Conservation (phyloP, 257 asterid genomes). For the Ophiorrhiza pumila region DNA sequence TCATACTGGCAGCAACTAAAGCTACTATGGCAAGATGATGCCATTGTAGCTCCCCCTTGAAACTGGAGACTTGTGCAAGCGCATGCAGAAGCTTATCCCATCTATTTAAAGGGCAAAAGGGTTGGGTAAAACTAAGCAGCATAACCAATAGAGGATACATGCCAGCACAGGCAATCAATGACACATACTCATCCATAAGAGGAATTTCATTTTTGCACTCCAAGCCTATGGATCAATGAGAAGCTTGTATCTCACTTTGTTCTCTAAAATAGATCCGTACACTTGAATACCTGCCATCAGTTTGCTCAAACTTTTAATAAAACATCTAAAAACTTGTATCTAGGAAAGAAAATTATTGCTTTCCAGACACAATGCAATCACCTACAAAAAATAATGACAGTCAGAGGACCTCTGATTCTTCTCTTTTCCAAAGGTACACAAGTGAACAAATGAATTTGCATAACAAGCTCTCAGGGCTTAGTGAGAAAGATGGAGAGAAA, state of each 20-base stretch:
- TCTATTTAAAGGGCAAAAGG: neutral
- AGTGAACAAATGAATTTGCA: conserved; percentile 13
- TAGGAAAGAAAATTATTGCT: neutral
- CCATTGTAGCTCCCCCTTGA: neutral
- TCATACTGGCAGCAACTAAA: neutral
- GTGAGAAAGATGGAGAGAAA: conserved; percentile 5
- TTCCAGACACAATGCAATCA: neutral
- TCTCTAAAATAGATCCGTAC: neutral
- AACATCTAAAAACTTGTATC: neutral
- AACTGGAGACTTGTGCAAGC: neutral
- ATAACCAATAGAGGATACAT: neutral
- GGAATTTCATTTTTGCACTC: neutral
- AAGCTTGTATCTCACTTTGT: neutral
- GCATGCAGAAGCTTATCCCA: neutral
- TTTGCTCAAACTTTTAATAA: neutral
- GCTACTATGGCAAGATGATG: neutral
- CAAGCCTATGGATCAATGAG: neutral
- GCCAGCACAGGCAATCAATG: neutral
- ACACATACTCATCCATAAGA: neutral
- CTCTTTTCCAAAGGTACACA: conserved; percentile 1
- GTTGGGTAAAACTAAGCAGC: neutral
- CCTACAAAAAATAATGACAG: neutral
- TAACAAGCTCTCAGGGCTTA: conserved; percentile 12
- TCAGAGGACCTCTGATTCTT: neutral
- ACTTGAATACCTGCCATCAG: neutral